Conservation (phyloP, 768 basidiomycete species). For the Dentipellis fragilis region DNA sequence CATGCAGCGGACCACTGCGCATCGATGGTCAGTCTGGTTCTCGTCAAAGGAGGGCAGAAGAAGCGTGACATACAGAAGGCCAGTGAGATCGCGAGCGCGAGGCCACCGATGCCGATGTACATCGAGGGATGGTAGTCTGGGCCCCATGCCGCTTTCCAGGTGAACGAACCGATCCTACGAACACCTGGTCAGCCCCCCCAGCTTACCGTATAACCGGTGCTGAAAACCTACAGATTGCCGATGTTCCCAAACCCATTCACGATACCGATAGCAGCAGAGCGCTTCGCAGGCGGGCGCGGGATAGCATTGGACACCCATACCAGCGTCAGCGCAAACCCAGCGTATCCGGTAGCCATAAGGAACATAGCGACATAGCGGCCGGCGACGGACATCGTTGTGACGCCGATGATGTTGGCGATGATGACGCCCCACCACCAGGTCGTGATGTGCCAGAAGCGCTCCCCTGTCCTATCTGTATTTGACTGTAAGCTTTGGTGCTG, state of each 20-base stretch:
- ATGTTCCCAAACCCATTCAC: slow-evolving; percentile 54
- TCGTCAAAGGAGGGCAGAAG: not conserved
- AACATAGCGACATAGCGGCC: slow-evolving; percentile 55
- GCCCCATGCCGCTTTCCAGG: slow-evolving; percentile 53
- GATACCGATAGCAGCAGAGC: slow-evolving; percentile 48
- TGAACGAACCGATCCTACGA: slow-evolving; percentile 50
- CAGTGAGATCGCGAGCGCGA: slow-evolving; percentile 23
- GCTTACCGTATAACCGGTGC: no score
- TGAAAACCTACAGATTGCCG: slow-evolving; percentile 51
- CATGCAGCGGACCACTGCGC: slow-evolving; percentile 31
- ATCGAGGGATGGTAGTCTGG: slow-evolving; percentile 56
- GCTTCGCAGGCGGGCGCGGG: slow-evolving; percentile 49
- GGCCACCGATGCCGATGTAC: slow-evolving; percentile 33
- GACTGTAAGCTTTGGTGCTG: not conserved
- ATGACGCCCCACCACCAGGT: slow-evolving; percentile 53
- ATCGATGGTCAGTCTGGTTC: not conserved
- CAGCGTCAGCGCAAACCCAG: slow-evolving; percentile 33
- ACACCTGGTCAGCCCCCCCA: no score
- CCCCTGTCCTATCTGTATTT: slow-evolving; percentile 43
- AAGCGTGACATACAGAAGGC: slow-evolving; percentile 21
- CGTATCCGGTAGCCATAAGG: slow-evolving; percentile 50
- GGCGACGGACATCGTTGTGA: slow-evolving; percentile 40
- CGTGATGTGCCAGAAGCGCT: slow-evolving; percentile 53
- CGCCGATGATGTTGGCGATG: slow-evolving; percentile 48
- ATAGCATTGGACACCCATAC: slow-evolving; percentile 58